Base-by-base conservation (phyloP, 2,329 filamentous ascomycete genomes). In the Lasiodiplodia theobromae region DNA sequence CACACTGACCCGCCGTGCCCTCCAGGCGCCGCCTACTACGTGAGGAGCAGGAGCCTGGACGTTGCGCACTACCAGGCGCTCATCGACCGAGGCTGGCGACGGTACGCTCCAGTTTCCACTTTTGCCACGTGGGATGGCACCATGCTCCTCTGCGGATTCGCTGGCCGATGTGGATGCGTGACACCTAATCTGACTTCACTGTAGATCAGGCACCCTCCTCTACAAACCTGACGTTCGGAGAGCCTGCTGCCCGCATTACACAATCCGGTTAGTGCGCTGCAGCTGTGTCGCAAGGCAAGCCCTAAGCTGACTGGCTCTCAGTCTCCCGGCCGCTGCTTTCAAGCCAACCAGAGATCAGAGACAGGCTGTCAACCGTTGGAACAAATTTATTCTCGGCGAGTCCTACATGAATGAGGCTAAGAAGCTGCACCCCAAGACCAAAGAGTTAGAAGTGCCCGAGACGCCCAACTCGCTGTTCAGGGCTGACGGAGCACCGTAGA, bases 191-290 rank as follows among this genome's bases (percentile, higher is more conserved):
- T 63, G 57, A 63, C 67, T 68, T 28, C 53, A 21, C 21, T 31
- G 62, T 44, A 80, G 85, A 72, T 86, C 85, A 49, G 85, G 85
- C 18, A 88, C 82, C 34, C 83, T 93, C 10, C 82, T 96, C 60
- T 96, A 96, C 80, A 89, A 92, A 70, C 92, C 92, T 16, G 91
- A 96, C 78, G 89, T 93, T 74, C 86, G 86, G 69, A 85, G 89
- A 68, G 92, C 93, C 70, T 99, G 96, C 76, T 99, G 96, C 78
- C 94, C 94, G 54, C 94, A 97, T 76, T 98, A 95, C 78, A 94
- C 92, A 0, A 89, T 96, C 66, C 88, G 82, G 83, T 84, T 73
- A 65, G 76, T 56, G 28, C 23, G 23, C 34, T 58, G 63, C 52
- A 23, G 6, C 31, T 56, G 14, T 23, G 63, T 66, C 23, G 25